Base-by-base conservation (phyloP, 2,329 filamentous ascomycete genomes). In the Cadophora sp. region DNA sequence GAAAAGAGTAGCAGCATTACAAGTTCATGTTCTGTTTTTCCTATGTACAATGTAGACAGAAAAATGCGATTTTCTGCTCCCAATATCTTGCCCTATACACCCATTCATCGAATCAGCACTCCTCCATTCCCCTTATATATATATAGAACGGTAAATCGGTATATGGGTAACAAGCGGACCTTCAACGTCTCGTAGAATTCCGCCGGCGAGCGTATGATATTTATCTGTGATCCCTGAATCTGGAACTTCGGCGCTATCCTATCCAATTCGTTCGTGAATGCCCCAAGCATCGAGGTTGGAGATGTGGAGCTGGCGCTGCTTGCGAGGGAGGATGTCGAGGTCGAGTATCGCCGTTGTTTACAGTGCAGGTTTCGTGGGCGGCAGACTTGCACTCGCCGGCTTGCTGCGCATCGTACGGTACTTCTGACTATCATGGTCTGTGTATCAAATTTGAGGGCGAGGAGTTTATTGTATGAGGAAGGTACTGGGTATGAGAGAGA, bases 31-130 rank as follows among this genome's bases (percentile, higher is more conserved):
- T 99, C 96, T 1, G 91, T 91, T 79, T 95, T 97, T 70, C 96
- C 96, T 77, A 99, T 96, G 78, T 99, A 99, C 62, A 99, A 82
- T 0, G 96, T 99, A n/a, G 94, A 97, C 59, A 99, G 82, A 78
- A 96, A 99, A 72, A 99, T 91, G 67, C 92, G 87, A 62, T 82
- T 84, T 78, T 93, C 88, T 11, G 96, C 96, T 70, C 85, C 87
- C 62, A 86, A 87, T 76, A 99, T 97, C 81, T 94, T 97, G 70
- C 86, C 81, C 91, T 94, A 76, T 65, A 65, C 51, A 65, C 66
- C 14, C 2, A 22, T 59, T 53, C 66, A 20, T 58, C 48, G 64
- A 66, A 74, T 77, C 74, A 78, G 76, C 72, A 73, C 24, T 24
- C 55, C 65, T 61, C 53, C 30, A 27, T 56, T 47, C 41, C 6